Percentiles rank a stretch among this genome's conserved stretches.
Conservation (phyloP, 2,329 filamentous ascomycete genomes). For the Fusarium annulatum region DNA sequence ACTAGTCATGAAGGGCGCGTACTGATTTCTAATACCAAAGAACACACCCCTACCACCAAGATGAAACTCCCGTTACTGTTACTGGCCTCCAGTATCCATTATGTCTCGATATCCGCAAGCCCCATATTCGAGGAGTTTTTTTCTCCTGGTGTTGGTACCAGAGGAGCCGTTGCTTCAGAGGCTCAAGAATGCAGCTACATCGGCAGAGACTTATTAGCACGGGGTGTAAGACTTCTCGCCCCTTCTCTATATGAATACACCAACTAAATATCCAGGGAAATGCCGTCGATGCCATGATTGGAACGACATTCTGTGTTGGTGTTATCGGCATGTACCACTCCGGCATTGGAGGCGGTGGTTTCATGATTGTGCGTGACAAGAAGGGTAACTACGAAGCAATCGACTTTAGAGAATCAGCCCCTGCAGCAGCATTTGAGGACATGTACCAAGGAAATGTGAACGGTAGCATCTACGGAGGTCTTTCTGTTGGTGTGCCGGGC, state of each 20-base stretch:
- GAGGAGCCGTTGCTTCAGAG: constrained; percentile 78
- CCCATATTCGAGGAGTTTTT: constrained; percentile 27
- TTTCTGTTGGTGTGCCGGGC: constrained; percentile 78
- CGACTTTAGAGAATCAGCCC: constrained; percentile 91
- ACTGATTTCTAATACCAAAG: constrained; percentile 5
- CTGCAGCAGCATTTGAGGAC: constrained; percentile 80
- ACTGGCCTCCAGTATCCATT: constrained; percentile 22
- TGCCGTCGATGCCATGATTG: constrained; percentile 80
- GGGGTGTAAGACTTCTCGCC: constrained; percentile 56
- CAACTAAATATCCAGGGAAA: constrained; percentile 64
- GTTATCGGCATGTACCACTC: constrained; percentile 81
- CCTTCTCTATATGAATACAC: neutral
- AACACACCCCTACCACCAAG: neutral
- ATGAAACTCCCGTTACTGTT: constrained; percentile 18
- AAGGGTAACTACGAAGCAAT: constrained; percentile 85
- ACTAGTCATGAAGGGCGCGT: neutral
- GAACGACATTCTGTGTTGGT: constrained; percentile 79
- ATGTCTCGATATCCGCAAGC: constrained; percentile 14
- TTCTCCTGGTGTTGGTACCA: constrained; percentile 30
- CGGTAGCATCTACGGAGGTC: constrained; percentile 76
- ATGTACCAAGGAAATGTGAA: constrained; percentile 82
- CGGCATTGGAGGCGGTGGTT: constrained; percentile 91
- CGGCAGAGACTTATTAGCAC: constrained; percentile 70
- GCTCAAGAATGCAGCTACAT: constrained; percentile 75
- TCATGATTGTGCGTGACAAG: constrained; percentile 80